phyloP scores from a whole-genome alignment of 2,329 filamentous ascomycete species.

The Phoma sp. region DNA sequence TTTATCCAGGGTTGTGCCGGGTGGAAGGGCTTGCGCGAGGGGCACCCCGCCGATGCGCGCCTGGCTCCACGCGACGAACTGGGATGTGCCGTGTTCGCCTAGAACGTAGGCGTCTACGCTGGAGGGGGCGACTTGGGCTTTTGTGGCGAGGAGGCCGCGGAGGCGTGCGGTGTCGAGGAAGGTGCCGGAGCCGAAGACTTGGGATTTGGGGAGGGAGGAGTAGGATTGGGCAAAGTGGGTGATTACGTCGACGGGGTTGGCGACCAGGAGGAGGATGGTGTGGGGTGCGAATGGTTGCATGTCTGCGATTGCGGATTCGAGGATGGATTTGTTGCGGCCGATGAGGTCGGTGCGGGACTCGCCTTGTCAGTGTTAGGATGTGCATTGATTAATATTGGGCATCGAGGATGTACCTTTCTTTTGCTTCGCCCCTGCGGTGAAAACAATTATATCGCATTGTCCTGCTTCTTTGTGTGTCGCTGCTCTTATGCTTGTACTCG shows the following conservation, averaged over 20 bases:
- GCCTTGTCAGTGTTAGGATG: constrained; percentile 5
- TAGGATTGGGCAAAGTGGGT: constrained; percentile 30
- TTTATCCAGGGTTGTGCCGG: constrained; percentile 3
- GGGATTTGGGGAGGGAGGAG: constrained; percentile 19
- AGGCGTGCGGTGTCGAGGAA: constrained; percentile 31
- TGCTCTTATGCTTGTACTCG: constrained; percentile 23
- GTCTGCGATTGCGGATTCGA: constrained; percentile 27
- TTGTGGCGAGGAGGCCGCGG: constrained; percentile 20
- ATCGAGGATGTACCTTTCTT: constrained; percentile 21
- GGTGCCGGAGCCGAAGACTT: constrained; percentile 30
- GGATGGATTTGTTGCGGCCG: constrained; percentile 31
- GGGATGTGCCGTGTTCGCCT: constrained; percentile 28
- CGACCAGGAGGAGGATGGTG: constrained; percentile 27
- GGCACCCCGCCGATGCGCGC: constrained; percentile 23
- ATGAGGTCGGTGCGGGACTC: constrained; percentile 31
- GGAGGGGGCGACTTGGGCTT: constrained; percentile 20
- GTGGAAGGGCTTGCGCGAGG: neutral
- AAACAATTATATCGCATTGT: constrained; percentile 32
- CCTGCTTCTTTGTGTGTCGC: constrained; percentile 35
- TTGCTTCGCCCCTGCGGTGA: constrained; percentile 29
- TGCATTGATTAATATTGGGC: neutral
- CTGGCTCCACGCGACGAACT: constrained; percentile 28
- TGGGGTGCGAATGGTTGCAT: constrained; percentile 29
- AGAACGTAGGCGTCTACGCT: constrained; percentile 28
- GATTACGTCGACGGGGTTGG: constrained; percentile 33